Percentiles rank a stretch among this genome's conserved stretches.
phyloP scores from a whole-genome alignment of 2,329 filamentous ascomycete genomes.

The Verticillium longisporum region DNA sequence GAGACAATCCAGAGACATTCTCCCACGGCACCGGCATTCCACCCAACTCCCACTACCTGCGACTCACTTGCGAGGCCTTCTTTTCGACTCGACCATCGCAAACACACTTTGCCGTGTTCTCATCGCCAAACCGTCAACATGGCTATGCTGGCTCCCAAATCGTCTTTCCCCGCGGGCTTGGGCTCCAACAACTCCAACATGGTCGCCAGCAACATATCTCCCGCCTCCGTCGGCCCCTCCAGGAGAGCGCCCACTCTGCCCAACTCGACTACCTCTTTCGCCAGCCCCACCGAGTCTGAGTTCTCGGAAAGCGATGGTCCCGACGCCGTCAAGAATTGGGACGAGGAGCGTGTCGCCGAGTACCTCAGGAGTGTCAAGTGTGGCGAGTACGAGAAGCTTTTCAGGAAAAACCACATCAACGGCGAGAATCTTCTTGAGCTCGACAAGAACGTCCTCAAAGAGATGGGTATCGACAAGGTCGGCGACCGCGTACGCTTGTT shows the following conservation, averaged over 20 bases:
- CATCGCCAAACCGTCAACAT: constrained; percentile 31
- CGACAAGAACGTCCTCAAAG: constrained; percentile 91
- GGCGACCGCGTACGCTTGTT: constrained; percentile 92
- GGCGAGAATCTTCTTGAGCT: constrained; percentile 95
- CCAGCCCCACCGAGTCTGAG: constrained; percentile 85
- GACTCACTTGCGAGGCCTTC: not conserved
- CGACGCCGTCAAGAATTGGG: constrained; percentile 77
- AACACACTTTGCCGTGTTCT: constrained; percentile 1
- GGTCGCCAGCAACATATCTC: constrained; percentile 34
- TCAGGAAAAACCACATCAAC: constrained; percentile 91
- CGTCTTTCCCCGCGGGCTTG: constrained; percentile 57
- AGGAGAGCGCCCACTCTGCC: constrained; percentile 45
- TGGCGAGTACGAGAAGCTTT: constrained; percentile 85
- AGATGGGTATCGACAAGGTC: constrained; percentile 97
- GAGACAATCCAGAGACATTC: constrained; percentile 11
- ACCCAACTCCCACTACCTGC: not conserved
- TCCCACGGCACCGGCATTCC: constrained; percentile 1
- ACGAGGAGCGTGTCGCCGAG: constrained; percentile 84
- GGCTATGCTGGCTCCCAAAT: constrained; percentile 75
- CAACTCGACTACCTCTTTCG: constrained; percentile 49
- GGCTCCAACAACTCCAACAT: constrained; percentile 35
- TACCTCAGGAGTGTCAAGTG: constrained; percentile 91
- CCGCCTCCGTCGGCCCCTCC: constrained; percentile 42
- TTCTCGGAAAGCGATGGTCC: constrained; percentile 71
- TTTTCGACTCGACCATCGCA: not conserved